Percentiles rank a stretch among this genome's conserved stretches.
phyloP scores from a whole-genome alignment of 2,329 filamentous ascomycete genomes.

The Curvularia sp. region DNA sequence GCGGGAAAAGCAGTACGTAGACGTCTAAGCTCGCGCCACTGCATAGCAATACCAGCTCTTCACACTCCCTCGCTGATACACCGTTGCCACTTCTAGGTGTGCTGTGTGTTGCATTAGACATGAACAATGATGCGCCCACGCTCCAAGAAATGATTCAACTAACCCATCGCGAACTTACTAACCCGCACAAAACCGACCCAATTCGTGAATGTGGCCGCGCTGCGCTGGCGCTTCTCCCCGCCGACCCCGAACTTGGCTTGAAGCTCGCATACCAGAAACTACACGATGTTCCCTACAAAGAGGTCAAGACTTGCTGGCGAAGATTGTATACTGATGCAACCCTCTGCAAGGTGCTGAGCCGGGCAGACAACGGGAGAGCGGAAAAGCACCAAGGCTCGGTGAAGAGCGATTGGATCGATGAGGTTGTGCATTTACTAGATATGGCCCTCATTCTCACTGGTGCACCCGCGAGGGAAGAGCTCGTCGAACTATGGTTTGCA shows the following conservation, averaged over 20 bases:
- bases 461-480: slow-evolving; percentile 36
- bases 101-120: slow-evolving; percentile 1
- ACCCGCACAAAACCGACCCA: slow-evolving; percentile 27
- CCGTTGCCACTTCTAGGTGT: not conserved
- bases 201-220: slow-evolving; percentile 55
- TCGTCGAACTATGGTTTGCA: slow-evolving; percentile 59
- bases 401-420: slow-evolving; percentile 58
- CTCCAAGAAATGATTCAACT: slow-evolving; percentile 35
- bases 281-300: slow-evolving; percentile 72
- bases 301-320: slow-evolving; percentile 73
- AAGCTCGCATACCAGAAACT: slow-evolving; percentile 70
- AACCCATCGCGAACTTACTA: slow-evolving; percentile 37
- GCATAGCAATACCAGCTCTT: slow-evolving; percentile 6
- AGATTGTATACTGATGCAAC: slow-evolving; percentile 74
- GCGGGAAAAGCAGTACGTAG: slow-evolving; percentile 17
- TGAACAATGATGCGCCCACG: slow-evolving; percentile 27
- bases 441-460: slow-evolving; percentile 76
- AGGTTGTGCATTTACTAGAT: slow-evolving; percentile 73
- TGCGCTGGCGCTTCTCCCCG: slow-evolving; percentile 47
- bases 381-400: slow-evolving; percentile 13
- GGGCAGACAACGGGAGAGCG: slow-evolving; percentile 27
- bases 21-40: slow-evolving; percentile 19
- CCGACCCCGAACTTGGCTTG: slow-evolving; percentile 60
- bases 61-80: not conserved
- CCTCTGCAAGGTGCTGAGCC: slow-evolving; percentile 64